Evolutionary conservation across 805 yeast species (phyloP).

Genomic region (Debaryomyces prosopidis): DNA sequence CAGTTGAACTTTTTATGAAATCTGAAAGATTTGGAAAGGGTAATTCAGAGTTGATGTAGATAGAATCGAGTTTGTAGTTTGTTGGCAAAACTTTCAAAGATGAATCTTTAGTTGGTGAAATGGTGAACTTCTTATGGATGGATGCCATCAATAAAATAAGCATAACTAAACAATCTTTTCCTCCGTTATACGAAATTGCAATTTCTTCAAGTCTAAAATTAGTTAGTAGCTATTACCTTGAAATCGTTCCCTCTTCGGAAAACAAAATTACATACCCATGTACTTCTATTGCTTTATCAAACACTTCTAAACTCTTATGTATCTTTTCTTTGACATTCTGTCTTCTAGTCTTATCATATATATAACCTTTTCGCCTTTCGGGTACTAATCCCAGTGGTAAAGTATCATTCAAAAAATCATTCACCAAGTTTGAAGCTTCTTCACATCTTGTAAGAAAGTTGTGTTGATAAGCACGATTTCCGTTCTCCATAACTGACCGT

Average conservation of each 20-base stretch:
- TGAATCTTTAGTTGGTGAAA: slow-evolving; percentile 6
- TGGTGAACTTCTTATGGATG: slow-evolving; percentile 27
- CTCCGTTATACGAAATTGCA: slow-evolving; percentile 91
- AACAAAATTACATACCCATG: slow-evolving; percentile 29
- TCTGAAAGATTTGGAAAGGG: slow-evolving; percentile 70
- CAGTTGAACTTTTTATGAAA: slow-evolving; percentile 60
- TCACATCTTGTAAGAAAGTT: slow-evolving; percentile 23
- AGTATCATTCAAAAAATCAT: slow-evolving; percentile 28
- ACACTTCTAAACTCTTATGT: slow-evolving; percentile 24
- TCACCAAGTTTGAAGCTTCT: slow-evolving; percentile 33
- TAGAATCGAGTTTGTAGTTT: slow-evolving; percentile 50
- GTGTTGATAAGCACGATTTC: slow-evolving; percentile 2
- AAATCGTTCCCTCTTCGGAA: background rate
- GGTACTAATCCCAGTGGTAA: slow-evolving; percentile 27
- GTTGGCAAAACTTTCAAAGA: slow-evolving; percentile 19
- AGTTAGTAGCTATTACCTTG: slow-evolving; percentile 15
- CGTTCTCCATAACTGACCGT: too few species aligned
- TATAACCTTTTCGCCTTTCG: slow-evolving; percentile 16
- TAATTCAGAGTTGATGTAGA: slow-evolving; percentile 72
- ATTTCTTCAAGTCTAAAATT: slow-evolving; percentile 43
- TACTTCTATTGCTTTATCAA: slow-evolving; percentile 27
- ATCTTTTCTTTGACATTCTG: slow-evolving; percentile 28
- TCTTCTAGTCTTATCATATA: slow-evolving; percentile 21
- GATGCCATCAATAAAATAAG: slow-evolving; percentile 69
- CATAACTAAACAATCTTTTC: slow-evolving; percentile 94